phyloP scores from a whole-genome alignment of 106 monocot genomes.

The Dendrobium officinale region DNA sequence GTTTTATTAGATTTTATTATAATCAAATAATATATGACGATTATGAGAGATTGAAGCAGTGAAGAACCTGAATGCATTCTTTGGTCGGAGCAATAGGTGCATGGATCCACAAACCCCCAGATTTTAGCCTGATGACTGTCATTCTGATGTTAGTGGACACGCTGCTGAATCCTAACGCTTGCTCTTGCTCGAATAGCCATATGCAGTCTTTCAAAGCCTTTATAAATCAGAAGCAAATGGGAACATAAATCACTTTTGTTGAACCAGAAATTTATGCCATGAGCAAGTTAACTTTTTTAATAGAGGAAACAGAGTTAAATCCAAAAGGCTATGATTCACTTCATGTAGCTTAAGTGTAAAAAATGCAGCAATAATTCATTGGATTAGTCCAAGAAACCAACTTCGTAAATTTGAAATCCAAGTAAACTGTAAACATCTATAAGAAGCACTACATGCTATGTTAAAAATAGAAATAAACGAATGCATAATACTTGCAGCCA shows the following conservation, averaged over 20 bases:
- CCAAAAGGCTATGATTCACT: neutral
- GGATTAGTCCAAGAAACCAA: neutral
- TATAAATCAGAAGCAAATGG: neutral
- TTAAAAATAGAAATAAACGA: neutral
- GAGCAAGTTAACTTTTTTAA: neutral
- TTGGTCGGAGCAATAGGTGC: constrained; percentile 95
- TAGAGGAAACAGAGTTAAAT: neutral
- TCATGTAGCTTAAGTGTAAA: neutral
- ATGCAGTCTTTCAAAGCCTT: constrained; percentile 80
- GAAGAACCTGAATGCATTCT: constrained; percentile 87
- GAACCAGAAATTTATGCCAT: neutral
- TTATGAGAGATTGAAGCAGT: neutral
- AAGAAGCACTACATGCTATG: neutral
- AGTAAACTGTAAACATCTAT: neutral
- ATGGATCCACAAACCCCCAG: constrained; percentile 95
- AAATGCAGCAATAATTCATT: neutral
- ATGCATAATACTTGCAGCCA: neutral
- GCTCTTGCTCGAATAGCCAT: constrained; percentile 99
- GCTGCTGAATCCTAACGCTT: constrained; percentile 96
- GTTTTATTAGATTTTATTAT: too few species aligned
- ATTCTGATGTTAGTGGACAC: constrained; percentile 96
- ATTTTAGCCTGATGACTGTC: constrained; percentile 94
- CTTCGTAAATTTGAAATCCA: neutral
- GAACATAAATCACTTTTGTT: neutral
- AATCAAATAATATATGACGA: too few species aligned